A percentile compares a stretch with the other conserved stretches of the same genome.
These are phyloP conservation scores for Marsdenia floribunda DNA, from an alignment of 257 asterid genomes.

Conservation along the genomic window DNA sequence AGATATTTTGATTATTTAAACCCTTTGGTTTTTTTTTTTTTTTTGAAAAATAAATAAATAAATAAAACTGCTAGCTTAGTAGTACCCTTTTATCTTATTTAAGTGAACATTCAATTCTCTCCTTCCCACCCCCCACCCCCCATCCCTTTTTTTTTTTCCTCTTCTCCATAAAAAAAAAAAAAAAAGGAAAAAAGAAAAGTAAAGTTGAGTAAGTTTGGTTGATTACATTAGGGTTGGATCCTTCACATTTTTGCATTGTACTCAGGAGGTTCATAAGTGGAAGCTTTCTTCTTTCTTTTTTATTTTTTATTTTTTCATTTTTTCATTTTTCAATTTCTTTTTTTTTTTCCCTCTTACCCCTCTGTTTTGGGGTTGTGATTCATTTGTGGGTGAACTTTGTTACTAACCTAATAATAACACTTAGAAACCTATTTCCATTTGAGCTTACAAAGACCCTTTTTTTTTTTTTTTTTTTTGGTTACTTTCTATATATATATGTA, in stretches of 20 bases:
- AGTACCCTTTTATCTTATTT: background rate
- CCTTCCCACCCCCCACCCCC: too few species aligned
- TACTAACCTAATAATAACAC: background rate
- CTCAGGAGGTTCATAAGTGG: conserved; percentile 1
- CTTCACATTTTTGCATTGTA: conserved; percentile 4
- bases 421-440: background rate
- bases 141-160: background rate
- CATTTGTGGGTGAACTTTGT: background rate
- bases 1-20: conserved; percentile 12
- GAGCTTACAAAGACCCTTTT: background rate
- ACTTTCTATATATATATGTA: too few species aligned
- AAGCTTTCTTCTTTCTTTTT: background rate
- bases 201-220: background rate
- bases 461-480: background rate
- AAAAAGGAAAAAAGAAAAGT: background rate
- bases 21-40: background rate
- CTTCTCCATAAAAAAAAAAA: background rate
- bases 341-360: too few species aligned
- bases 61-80: conserved; percentile 2
- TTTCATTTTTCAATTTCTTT: too few species aligned
- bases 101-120: conserved; percentile 4
- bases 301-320: background rate
- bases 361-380: background rate
- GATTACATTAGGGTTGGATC: background rate
- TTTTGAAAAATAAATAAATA: too few species aligned